phyloP scores from a whole-genome alignment of 768 basidiomycete species.

The Rhizopogon salebrosus region DNA sequence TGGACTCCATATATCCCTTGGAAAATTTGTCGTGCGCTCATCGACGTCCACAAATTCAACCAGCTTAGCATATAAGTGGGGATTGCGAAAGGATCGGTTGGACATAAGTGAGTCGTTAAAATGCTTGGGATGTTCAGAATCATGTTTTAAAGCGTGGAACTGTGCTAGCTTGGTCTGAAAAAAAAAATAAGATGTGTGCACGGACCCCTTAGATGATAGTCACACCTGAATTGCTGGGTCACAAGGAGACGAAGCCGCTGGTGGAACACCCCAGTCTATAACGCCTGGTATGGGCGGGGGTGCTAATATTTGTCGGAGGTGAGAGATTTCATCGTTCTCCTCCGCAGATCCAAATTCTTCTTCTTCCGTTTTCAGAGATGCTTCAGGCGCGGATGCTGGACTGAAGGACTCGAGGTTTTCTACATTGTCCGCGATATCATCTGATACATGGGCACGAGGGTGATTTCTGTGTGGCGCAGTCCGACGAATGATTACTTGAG shows the following conservation, averaged over 20 bases:
- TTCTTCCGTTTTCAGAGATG: neutral
- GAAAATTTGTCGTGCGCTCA: conserved; percentile 83
- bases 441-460: conserved; percentile 44
- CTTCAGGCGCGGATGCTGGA: neutral
- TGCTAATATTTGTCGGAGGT: conserved; percentile 49
- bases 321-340: conserved; percentile 43
- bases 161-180: conserved; percentile 72
- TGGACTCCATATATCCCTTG: conserved; percentile 69
- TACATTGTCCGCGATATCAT: conserved; percentile 32
- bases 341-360: neutral
- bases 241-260: conserved; percentile 45
- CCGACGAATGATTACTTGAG: conserved; percentile 59
- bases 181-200: neutral
- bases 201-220: neutral
- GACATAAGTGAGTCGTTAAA: conserved; percentile 96
- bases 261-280: conserved; percentile 75
- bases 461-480: conserved; percentile 42
- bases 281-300: conserved; percentile 63
- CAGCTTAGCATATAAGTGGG: conserved; percentile 91
- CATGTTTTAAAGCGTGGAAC: conserved; percentile 69
- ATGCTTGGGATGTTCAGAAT: conserved; percentile 63
- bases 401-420: neutral
- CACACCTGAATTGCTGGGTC: conserved; percentile 61
- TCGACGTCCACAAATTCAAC: conserved; percentile 93
- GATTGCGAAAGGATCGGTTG: conserved; percentile 91